phyloP scores from a whole-genome alignment of 768 basidiomycete genomes.

The Cyathus striatus region DNA sequence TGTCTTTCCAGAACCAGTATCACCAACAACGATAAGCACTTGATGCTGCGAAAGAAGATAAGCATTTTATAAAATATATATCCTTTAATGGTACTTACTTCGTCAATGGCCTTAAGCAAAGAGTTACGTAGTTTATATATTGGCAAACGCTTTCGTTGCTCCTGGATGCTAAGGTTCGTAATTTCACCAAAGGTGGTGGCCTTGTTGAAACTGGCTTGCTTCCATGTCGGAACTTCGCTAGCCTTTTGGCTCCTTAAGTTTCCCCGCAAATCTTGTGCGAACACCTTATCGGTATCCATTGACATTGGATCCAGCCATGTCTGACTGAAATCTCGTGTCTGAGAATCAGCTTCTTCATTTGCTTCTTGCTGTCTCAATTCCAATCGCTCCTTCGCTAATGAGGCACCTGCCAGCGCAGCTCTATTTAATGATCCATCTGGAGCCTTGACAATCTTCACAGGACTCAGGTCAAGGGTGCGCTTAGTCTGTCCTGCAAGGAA shows the following conservation, averaged over 20 bases:
- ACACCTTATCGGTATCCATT: conserved; percentile 76
- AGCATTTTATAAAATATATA: conserved; percentile 1
- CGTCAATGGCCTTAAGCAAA: conserved; percentile 82
- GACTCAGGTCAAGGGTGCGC: conserved; percentile 89
- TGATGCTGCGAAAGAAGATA: conserved; percentile 59
- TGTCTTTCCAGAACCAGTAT: conserved; percentile 98
- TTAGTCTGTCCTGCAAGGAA: conserved; percentile 97
- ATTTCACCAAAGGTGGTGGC: conserved; percentile 94
- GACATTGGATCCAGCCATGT: conserved; percentile 99
- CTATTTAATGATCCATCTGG: conserved; percentile 96
- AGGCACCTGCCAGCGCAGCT: conserved; percentile 90
- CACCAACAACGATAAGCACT: conserved; percentile 96
- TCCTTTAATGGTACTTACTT: conserved; percentile 48
- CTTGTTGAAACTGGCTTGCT: conserved; percentile 89
- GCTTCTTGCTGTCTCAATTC: conserved; percentile 92
- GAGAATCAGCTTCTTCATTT: conserved; percentile 91
- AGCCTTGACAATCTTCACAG: conserved; percentile 97
- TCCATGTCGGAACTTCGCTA: conserved; percentile 85
- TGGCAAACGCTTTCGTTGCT: conserved; percentile 86
- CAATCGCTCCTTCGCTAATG: conserved; percentile 90
- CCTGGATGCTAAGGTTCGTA: conserved; percentile 85
- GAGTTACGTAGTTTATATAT: conserved; percentile 94
- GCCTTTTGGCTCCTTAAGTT: conserved; percentile 80
- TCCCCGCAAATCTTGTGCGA: conserved; percentile 89
- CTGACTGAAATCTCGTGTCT: conserved; percentile 89